Percentiles rank a stretch among this genome's conserved stretches.
Conservation (phyloP, 768 basidiomycete species). For the Megacollybia marginata region DNA sequence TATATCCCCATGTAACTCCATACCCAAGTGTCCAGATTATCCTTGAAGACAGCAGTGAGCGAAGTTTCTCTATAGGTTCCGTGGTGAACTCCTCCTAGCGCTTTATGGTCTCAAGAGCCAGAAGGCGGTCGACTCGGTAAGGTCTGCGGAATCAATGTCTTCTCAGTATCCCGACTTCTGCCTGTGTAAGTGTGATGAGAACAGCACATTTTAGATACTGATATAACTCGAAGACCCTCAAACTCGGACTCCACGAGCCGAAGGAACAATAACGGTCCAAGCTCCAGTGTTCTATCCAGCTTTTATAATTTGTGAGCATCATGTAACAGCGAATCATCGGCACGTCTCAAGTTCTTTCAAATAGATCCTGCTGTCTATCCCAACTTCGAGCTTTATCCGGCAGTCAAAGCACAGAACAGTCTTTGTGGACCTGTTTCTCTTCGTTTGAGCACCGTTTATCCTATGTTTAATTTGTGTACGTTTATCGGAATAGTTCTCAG, state of each 20-base stretch:
- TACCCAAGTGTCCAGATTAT: constrained; percentile 2
- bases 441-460: background rate
- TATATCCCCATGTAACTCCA: constrained; percentile 10
- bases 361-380: constrained; percentile 1
- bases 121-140: background rate
- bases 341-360: background rate
- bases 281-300: constrained; percentile 10
- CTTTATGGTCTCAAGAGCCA: background rate
- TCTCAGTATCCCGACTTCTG: no score
- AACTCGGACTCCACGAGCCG: no score
- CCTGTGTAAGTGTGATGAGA: no score
- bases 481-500: background rate
- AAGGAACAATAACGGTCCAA: background rate
- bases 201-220: no score
- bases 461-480: constrained; percentile 1
- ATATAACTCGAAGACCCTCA: no score
- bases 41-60: no score
- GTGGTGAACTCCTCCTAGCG: no score
- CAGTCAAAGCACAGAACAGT: background rate
- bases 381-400: background rate
- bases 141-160: no score
- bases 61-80: no score
- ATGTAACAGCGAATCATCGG: background rate
- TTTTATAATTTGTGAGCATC: constrained; percentile 16
- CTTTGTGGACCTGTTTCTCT: background rate